phyloP scores from a whole-genome alignment of 1,139 yeast genomes.

The Zygosaccharomyces pseudobailii region DNA sequence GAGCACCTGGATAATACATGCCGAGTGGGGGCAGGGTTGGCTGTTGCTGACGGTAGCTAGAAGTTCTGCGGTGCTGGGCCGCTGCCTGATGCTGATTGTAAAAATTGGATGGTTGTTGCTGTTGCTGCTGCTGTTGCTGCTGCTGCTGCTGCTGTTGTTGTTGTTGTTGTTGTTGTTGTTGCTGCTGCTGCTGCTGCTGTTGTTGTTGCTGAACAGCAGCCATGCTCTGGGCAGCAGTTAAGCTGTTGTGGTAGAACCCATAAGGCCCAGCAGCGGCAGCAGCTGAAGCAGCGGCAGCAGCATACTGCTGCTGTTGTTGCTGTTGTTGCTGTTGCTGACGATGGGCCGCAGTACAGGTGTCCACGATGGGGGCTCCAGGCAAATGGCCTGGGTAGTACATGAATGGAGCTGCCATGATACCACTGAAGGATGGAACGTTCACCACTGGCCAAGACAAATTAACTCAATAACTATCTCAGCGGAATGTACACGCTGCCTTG shows the following conservation, averaged over 20 bases:
- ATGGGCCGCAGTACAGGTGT: slow-evolving; percentile 6
- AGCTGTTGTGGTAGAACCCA: background rate
- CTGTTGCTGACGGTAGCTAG: slow-evolving; percentile 12
- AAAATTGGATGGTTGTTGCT: slow-evolving; percentile 7
- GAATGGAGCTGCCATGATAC: slow-evolving; percentile 15
- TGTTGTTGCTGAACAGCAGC: slow-evolving; percentile 3
- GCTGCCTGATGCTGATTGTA: slow-evolving; percentile 7
- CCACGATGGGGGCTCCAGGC: slow-evolving; percentile 7
- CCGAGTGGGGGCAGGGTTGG: slow-evolving; percentile 21
- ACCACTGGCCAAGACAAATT: slow-evolving; percentile 26
- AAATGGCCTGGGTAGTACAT: slow-evolving; percentile 24
- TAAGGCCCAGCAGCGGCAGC: slow-evolving; percentile 3
- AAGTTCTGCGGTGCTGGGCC: slow-evolving; percentile 8
- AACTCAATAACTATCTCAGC: slow-evolving; percentile 32
- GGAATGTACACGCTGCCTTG: slow-evolving; percentile 1
- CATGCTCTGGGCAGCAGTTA: slow-evolving; percentile 2
- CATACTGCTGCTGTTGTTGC: slow-evolving; percentile 13
- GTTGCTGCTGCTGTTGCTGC: slow-evolving; percentile 7
- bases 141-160: background rate
- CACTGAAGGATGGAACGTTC: slow-evolving; percentile 9
- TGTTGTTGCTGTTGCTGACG: slow-evolving; percentile 12
- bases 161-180: too few species aligned
- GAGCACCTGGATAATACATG: slow-evolving; percentile 14
- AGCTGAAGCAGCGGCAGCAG: slow-evolving; percentile 2
- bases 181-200: slow-evolving; percentile 5